Evolutionary conservation across 495 filamentous ascomycete species (phyloP).

Genomic region (Geopyxis carbonaria): DNA sequence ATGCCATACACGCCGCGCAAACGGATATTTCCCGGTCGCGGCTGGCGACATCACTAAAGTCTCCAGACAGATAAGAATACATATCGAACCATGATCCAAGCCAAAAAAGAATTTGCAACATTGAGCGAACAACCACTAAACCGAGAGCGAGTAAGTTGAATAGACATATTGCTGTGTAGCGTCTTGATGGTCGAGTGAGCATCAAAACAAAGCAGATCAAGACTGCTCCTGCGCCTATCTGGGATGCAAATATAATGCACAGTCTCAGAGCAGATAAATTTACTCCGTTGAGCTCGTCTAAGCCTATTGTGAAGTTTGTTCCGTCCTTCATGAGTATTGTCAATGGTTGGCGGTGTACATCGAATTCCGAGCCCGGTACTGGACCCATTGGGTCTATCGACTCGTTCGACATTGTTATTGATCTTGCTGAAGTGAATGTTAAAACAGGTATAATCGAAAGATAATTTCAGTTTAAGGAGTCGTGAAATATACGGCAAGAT

Average conservation of each 20-base stretch:
- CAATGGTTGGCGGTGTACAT: slow-evolving; percentile 43
- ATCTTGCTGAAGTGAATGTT: neutral
- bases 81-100: slow-evolving; percentile 37
- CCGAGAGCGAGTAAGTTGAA: slow-evolving; percentile 43
- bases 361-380: slow-evolving; percentile 24
- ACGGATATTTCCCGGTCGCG: slow-evolving; percentile 36
- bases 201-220: slow-evolving; percentile 49
- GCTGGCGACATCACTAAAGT: slow-evolving; percentile 33
- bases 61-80: slow-evolving; percentile 38
- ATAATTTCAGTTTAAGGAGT: neutral
- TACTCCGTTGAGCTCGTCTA: slow-evolving; percentile 34
- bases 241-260: slow-evolving; percentile 51
- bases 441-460: neutral
- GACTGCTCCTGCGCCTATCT: slow-evolving; percentile 55
- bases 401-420: neutral
- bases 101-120: slow-evolving; percentile 43
- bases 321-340: slow-evolving; percentile 37
- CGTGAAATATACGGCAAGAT: neutral
- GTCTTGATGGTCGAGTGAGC: slow-evolving; percentile 45
- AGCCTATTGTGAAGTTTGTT: slow-evolving; percentile 33
- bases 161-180: slow-evolving; percentile 41
- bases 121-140: slow-evolving; percentile 42
- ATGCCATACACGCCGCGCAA: slow-evolving; percentile 34
- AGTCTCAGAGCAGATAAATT: slow-evolving; percentile 33
- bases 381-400: neutral